Evolutionary conservation across 2,329 filamentous ascomycete genomes (phyloP), one percentile per base, ranked within the genome.

Genomic region (Calonectria hawksworthii): DNA sequence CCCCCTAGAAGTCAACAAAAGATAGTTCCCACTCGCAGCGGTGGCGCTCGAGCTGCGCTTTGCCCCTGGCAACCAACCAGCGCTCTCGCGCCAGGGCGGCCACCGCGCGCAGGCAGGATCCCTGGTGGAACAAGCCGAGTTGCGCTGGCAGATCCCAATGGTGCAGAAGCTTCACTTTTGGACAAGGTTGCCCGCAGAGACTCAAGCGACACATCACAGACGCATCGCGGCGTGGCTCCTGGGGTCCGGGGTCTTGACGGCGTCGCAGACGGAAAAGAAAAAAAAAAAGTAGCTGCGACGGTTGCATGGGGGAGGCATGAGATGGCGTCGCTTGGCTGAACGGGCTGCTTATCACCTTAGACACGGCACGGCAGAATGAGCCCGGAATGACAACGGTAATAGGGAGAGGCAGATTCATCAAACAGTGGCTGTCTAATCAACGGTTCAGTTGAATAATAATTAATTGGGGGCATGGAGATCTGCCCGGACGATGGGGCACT

Each of bases 361-460:
- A 63, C 56, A 63, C 56, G 56, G 61, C 61, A 50, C 61, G 61
- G 61, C 61, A 65, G 21, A 65, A 50, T 32, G 36, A 28, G 56
- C n/a, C 56, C 56, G 56, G 36, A 41, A 41, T 63, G 56, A 28
- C 56, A 63, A 63, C 56, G 56, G 56, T 16, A 63, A 63, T 26
- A 63, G 56, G n/a, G n/a, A 63, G n/a, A 63, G 23, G 36, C 26
- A 26, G 18, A 21, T 47, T 50, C 61, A 50, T 65, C 61, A 65
- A 23, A 50, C 28, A 65, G 61, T 65, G 61, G 38, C 61, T 65
- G 61, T 65, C 61, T 65, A 44, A 65, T 63, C 56, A 65, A 65
- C 61, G 61, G 61, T 50, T 50, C 61, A 65, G 38, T 47, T 65
- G 38, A 50, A 50, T 65, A 36, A 13, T 59, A 63, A 63, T 65